Evolutionary conservation across 1,284 basidiomycete genomes (phyloP).

Genomic region (Neonothopanus nambi): DNA sequence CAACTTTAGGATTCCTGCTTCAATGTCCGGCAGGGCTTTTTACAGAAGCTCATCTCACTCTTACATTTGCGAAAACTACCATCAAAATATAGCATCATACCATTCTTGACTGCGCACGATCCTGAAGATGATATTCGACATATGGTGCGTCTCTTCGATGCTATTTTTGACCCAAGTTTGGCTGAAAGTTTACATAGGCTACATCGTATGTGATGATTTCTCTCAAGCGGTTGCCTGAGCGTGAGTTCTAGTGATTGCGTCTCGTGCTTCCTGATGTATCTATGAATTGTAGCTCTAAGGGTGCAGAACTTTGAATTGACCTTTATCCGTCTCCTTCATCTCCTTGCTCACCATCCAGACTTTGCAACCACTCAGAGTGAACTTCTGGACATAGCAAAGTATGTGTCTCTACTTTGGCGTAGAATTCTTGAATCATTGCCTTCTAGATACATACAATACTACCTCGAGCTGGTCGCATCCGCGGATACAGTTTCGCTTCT

Average conservation of each 20-base stretch:
- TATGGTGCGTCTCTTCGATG: slow-evolving; percentile 40
- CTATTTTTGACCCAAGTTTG: not conserved
- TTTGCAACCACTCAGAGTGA: slow-evolving; percentile 65
- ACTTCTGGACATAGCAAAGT: slow-evolving; percentile 75
- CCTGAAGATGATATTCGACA: slow-evolving; percentile 81
- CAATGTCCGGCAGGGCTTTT: slow-evolving; percentile 78
- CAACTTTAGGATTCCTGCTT: slow-evolving; percentile 79
- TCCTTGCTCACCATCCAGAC: slow-evolving; percentile 95
- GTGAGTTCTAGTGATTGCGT: slow-evolving; percentile 33
- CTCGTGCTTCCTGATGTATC: not conserved
- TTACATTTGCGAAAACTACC: slow-evolving; percentile 65
- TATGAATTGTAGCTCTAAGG: slow-evolving; percentile 44
- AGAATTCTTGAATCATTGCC: not conserved
- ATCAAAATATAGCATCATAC: slow-evolving; percentile 78
- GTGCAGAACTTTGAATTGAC: slow-evolving; percentile 77
- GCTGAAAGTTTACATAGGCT: slow-evolving; percentile 41
- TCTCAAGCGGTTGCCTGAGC: slow-evolving; percentile 46
- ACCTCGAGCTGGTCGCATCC: slow-evolving; percentile 74
- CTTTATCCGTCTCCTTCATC: slow-evolving; percentile 83
- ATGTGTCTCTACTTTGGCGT: slow-evolving; percentile 23
- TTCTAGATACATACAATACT: slow-evolving; percentile 85
- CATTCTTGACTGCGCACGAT: slow-evolving; percentile 90
- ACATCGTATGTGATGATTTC: slow-evolving; percentile 54
- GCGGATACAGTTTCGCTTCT: slow-evolving; percentile 83
- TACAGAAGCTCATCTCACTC: slow-evolving; percentile 73